Conservation (phyloP, 345 rosid species). For the Acer negundo region DNA sequence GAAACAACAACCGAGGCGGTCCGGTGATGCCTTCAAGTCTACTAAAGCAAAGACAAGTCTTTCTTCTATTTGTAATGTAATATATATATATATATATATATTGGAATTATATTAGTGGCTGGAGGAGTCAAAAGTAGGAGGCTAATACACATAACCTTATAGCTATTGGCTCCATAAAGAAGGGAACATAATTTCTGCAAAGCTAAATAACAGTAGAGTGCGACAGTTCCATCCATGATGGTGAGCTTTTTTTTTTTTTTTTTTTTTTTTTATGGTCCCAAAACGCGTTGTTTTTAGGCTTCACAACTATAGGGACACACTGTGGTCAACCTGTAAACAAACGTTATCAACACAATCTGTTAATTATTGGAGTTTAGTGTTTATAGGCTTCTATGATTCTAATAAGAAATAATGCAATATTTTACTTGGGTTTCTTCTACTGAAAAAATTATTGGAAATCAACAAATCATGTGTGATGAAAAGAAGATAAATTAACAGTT, state of each 20-base stretch:
- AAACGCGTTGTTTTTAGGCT: slow-evolving; percentile 16
- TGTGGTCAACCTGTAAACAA: slow-evolving; percentile 43
- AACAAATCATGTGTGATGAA: not conserved
- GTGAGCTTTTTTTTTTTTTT: not conserved
- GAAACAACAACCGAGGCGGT: not conserved
- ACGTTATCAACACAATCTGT: slow-evolving; percentile 8
- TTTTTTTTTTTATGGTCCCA: not conserved
- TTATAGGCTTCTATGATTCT: not conserved
- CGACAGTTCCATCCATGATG: too few relatives aligned
- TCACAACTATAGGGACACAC: slow-evolving; percentile 35
- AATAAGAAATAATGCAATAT: not conserved
- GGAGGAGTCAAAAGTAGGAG: slow-evolving; percentile 9
- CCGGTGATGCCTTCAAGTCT: not conserved
- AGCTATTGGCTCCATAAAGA: not conserved
- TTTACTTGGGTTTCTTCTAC: not conserved
- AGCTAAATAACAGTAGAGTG: not conserved
- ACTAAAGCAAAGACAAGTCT: not conserved
- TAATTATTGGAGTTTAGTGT: not conserved
- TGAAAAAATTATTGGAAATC: too few relatives aligned
- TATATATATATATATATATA: not conserved
- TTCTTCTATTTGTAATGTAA: not conserved
- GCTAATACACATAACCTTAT: slow-evolving; percentile 1
- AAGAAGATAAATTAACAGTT: too few relatives aligned
- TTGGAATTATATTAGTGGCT: not conserved
- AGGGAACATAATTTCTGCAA: not conserved